phyloP scores from a whole-genome alignment of 1,284 basidiomycete genomes.

The Ganoderma boninense region DNA sequence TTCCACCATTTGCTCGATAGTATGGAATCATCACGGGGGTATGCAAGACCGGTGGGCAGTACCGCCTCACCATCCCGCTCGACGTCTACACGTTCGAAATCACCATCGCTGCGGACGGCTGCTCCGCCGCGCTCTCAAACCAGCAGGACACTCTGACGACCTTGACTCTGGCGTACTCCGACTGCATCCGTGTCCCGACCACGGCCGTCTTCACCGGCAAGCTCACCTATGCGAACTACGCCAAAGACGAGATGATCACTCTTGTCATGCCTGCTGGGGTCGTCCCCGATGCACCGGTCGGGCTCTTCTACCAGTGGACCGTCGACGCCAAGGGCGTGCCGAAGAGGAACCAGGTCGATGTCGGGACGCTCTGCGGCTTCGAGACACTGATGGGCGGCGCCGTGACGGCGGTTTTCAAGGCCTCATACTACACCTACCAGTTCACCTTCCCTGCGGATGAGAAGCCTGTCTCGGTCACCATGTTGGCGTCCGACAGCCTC shows the following conservation, averaged over 20 bases:
- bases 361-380: background rate
- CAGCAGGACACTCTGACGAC: background rate
- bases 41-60: background rate
- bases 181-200: background rate
- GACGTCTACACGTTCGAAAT: constrained; percentile 1
- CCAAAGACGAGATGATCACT: background rate
- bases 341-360: constrained; percentile 1
- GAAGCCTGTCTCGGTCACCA: background rate
- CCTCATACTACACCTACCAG: background rate
- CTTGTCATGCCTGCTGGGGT: constrained; percentile 3
- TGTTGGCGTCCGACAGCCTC: background rate
- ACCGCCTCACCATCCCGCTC: background rate
- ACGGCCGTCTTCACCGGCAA: constrained; percentile 6
- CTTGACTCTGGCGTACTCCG: background rate
- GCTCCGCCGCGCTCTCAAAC: background rate
- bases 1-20: background rate
- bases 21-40: background rate
- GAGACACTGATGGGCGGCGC: background rate
- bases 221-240: background rate
- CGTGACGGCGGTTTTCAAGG: background rate
- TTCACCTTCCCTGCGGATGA: background rate
- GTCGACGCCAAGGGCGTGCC: background rate
- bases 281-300: background rate
- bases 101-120: background rate
- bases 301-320: constrained; percentile 6